Evolutionary conservation across 2,329 filamentous ascomycete genomes (phyloP).

Genomic region (Arthroderma sp.): DNA sequence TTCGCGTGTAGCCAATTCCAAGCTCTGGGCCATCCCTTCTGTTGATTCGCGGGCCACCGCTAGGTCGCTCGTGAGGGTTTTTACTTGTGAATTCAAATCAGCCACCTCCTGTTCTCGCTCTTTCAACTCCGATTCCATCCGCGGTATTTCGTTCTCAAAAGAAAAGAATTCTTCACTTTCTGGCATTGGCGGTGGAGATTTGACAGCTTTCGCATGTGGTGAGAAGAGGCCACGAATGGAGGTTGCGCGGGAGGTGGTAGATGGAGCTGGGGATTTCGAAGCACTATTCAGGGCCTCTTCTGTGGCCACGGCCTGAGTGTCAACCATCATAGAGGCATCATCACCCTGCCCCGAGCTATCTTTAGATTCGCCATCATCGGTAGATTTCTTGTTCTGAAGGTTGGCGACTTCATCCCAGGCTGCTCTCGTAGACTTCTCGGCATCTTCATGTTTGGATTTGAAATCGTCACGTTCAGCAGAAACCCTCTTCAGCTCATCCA

Average conservation of each 20-base stretch:
- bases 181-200: conserved; percentile 16
- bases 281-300: conserved; percentile 6
- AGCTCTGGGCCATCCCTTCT: conserved; percentile 48
- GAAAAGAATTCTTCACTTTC: conserved; percentile 71
- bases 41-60: conserved; percentile 58
- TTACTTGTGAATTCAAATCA: conserved; percentile 55
- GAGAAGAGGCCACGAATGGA: conserved; percentile 27
- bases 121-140: conserved; percentile 61
- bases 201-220: conserved; percentile 21
- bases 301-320: too few species aligned
- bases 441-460: conserved; percentile 61
- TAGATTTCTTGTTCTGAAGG: conserved; percentile 31
- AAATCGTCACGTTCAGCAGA: conserved; percentile 67
- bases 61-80: conserved; percentile 56
- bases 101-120: conserved; percentile 59
- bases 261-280: conserved; percentile 20
- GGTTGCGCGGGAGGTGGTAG: conserved; percentile 20
- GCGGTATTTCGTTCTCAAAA: conserved; percentile 74
- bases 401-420: conserved; percentile 51
- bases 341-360: conserved; percentile 10
- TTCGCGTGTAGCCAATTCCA: conserved; percentile 56
- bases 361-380: conserved; percentile 16
- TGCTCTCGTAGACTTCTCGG: conserved; percentile 49
- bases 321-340: neutral
- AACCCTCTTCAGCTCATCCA: conserved; percentile 83